Base-by-base conservation (phyloP, 2,329 filamentous ascomycete species). In the Aureobasidium sp. region DNA sequence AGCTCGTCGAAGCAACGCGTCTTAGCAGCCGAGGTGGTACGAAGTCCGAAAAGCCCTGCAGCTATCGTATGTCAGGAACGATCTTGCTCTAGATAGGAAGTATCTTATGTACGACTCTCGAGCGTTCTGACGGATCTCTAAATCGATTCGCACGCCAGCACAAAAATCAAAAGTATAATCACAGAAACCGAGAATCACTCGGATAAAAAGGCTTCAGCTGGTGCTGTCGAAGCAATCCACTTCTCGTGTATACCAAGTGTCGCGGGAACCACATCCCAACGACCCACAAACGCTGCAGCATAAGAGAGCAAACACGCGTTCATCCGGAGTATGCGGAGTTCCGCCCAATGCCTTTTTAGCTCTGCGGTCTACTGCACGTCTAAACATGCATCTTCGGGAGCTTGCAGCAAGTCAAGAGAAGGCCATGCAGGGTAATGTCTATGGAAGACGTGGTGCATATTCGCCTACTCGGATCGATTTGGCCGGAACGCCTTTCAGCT, bases 281-380 rank as follows among this genome's bases (percentile, higher is more conserved):
- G 13, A 26, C 17, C 23, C 42, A 27, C 42, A 46, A 44, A 27
- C 23, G 23, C 9, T 12, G 5, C 23, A 46, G 42, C 42, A 46
- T 46, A 27, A 51, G 29, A 51, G 12, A 44, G 53, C 53, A 46
- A 57, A 57, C 27, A 57, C 53, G 53, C 53, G 53, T 44, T 57
- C 53, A 34, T 20, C 53, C 27, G 53, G 26, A 34, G 26, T 15
- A 39, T 57, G 29, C 42, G 53, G 53, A 57, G 52, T 37, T 20
- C 53, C 53, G 41, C 29, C 27, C 36, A 9, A 27, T 36, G 3
- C 9, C 17, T 23, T 44, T 39, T 37, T 44, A 56, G 37, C 52
- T 26, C 17, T 42, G 46, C 46, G 5, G 36, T 20, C 50, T 57
- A 57, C 53, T 57, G 53, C 53, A 46, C 41, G 39, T 57, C 53